Base-by-base conservation (phyloP, 2,329 filamentous ascomycete genomes). In the Diaporthe destruens region DNA sequence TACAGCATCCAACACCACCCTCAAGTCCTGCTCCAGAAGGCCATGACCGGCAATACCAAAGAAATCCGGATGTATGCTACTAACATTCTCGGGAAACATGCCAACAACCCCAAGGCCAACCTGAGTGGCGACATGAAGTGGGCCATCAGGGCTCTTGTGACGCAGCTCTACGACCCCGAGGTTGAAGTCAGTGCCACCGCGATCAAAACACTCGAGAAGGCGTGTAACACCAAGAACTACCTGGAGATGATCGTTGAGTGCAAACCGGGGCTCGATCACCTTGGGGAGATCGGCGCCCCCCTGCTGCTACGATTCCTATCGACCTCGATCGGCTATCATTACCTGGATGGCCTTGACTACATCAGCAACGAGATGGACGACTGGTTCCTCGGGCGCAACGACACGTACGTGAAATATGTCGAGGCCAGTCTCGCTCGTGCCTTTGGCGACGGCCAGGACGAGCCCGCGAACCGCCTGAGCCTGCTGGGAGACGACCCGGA, bases 331-430 rank as follows among this genome's bases (percentile, higher is more conserved):
- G 96, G 96, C 65, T 99, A 99, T 79, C 95, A 98, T 81, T 99
- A 99, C 81, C 87, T 99, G 7, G 95, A 98, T 79, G 96, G 95
- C 0, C 86, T 99, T 55, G 97, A 99, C 84, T 99, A 99, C 80
- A 99, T 99, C 81, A 98, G 95, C 74, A 96, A 97, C 80, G 97
- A 99, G 81, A 99, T 99, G 96, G 96, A 99, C 77, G 97, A 99
- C 83, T 99, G 96, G 96, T 99, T 98, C 80, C 87, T 99, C 39
- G 96, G 96, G 18, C 91, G 96, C 56, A 99, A 99, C 79, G 96
- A 99, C 80, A 92, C 91, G n/a, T 99, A 99, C 77, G 96, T 99
- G 66, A 89, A 91, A 49, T 89, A 98, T 53, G 96, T 99, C 53
- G 96, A 99, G 82, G 96, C 97, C n/a, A 97, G 95, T 70, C 87